phyloP scores from a whole-genome alignment of 73 alveolate genomes.

The Strombidium stylifer region DNA sequence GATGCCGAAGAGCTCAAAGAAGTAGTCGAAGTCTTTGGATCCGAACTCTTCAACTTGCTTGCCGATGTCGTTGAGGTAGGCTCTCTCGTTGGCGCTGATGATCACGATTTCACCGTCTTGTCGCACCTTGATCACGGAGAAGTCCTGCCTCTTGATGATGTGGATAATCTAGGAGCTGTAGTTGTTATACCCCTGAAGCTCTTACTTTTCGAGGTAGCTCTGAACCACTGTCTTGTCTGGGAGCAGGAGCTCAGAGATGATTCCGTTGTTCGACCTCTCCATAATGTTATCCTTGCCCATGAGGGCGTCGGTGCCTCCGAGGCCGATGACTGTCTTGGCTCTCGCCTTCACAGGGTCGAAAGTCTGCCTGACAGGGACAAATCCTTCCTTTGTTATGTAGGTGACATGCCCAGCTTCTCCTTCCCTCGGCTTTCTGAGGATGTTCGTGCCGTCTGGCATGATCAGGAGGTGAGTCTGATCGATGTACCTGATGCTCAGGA shows the following conservation, averaged over 20 bases:
- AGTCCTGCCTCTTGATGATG: constrained; percentile 72
- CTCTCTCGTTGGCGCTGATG: constrained; percentile 81
- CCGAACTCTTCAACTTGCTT: constrained; percentile 65
- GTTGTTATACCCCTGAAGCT: constrained; percentile 79
- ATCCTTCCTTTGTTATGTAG: constrained; percentile 71
- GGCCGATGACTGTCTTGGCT: constrained; percentile 86
- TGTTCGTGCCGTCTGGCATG: constrained; percentile 82
- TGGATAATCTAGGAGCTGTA: constrained; percentile 71
- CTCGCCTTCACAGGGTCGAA: constrained; percentile 89
- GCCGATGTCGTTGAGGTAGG: constrained; percentile 72
- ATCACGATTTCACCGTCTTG: constrained; percentile 90
- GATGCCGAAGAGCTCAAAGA: constrained; percentile 85
- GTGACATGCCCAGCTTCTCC: constrained; percentile 40
- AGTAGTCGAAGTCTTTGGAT: constrained; percentile 71
- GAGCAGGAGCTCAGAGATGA: constrained; percentile 68
- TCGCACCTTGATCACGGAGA: constrained; percentile 73
- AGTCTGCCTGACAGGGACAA: constrained; percentile 72
- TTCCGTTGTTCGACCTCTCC: constrained; percentile 89
- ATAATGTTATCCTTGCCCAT: constrained; percentile 87
- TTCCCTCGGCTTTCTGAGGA: constrained; percentile 62
- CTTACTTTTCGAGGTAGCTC: constrained; percentile 81
- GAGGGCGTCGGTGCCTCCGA: constrained; percentile 92
- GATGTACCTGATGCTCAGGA: constrained; percentile 61
- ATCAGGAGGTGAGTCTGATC: constrained; percentile 66
- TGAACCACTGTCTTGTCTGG: constrained; percentile 79